Evolutionary conservation across 805 yeast genomes (phyloP).

Genomic region (Metschnikowia amazonensis): DNA sequence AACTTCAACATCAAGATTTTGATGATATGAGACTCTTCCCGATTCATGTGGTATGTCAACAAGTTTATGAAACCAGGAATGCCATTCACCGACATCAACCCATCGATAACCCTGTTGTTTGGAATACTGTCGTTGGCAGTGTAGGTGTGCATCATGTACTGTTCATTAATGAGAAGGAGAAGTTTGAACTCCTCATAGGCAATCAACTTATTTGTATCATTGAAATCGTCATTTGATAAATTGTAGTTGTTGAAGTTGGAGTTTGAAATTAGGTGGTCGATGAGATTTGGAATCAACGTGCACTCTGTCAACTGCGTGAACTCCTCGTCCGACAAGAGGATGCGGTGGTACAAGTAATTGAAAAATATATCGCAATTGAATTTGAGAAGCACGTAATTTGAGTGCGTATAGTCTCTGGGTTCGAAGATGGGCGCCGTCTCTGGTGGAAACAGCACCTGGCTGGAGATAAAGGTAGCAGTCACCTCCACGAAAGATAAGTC

Average conservation of each 20-base stretch:
- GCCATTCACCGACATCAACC: slow-evolving; percentile 40
- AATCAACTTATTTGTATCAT: slow-evolving; percentile 43
- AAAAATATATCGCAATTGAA: slow-evolving; percentile 40
- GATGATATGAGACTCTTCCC: slow-evolving; percentile 66
- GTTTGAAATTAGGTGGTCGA: slow-evolving; percentile 29
- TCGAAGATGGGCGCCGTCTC: slow-evolving; percentile 5
- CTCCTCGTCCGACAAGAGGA: slow-evolving; percentile 33
- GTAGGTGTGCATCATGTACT: slow-evolving; percentile 65
- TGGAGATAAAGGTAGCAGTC: slow-evolving; percentile 28
- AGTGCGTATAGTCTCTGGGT: slow-evolving; percentile 10
- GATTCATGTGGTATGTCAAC: slow-evolving; percentile 58
- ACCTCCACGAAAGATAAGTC: slow-evolving; percentile 56
- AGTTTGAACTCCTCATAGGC: slow-evolving; percentile 65
- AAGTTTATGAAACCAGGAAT: slow-evolving; percentile 70
- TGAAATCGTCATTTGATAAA: slow-evolving; percentile 30
- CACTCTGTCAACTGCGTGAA: slow-evolving; percentile 26
- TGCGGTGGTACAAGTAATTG: slow-evolving; percentile 37
- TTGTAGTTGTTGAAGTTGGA: slow-evolving; percentile 35
- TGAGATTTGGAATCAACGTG: slow-evolving; percentile 27
- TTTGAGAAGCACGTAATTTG: slow-evolving; percentile 33
- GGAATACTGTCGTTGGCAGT: slow-evolving; percentile 15
- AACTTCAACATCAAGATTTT: slow-evolving; percentile 78
- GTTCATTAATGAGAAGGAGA: slow-evolving; percentile 77
- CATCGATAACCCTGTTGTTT: slow-evolving; percentile 54
- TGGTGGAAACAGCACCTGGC: slow-evolving; percentile 21